Evolutionary conservation across 352 stramenopile genomes (phyloP).

Genomic region (Globisporangium cystogenes): DNA sequence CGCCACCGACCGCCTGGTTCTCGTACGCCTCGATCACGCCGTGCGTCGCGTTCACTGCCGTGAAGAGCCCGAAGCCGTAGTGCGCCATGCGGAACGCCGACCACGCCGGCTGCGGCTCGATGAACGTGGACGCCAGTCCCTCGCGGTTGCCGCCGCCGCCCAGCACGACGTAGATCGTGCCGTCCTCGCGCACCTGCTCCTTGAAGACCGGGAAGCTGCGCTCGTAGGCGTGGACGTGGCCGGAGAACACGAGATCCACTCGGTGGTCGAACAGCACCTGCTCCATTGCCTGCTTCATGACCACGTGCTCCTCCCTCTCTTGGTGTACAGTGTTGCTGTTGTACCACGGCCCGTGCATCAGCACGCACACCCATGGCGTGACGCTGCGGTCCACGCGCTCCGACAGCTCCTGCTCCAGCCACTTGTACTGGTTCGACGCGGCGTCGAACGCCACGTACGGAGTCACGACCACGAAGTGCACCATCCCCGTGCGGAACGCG

Average conservation of each 20-base stretch:
- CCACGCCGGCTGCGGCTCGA: slow-evolving; percentile 69
- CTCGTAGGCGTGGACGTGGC: slow-evolving; percentile 95
- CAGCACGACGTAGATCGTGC: slow-evolving; percentile 90
- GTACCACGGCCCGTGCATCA: slow-evolving; percentile 93
- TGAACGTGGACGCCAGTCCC: slow-evolving; percentile 77
- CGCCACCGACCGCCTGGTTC: slow-evolving; percentile 36
- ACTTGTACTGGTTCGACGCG: slow-evolving; percentile 86
- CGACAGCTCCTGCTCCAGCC: slow-evolving; percentile 81
- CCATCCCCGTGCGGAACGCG: slow-evolving; percentile 79
- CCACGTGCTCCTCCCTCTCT: slow-evolving; percentile 62
- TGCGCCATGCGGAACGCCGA: slow-evolving; percentile 75
- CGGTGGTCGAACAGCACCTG: slow-evolving; percentile 85
- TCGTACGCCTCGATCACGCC: slow-evolving; percentile 71
- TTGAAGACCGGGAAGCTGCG: slow-evolving; percentile 83
- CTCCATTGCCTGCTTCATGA: slow-evolving; percentile 88
- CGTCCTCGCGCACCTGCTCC: slow-evolving; percentile 52
- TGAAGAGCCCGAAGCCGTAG: slow-evolving; percentile 72
- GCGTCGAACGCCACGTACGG: slow-evolving; percentile 84
- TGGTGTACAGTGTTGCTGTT: slow-evolving; percentile 92
- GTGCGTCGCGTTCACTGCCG: slow-evolving; percentile 61
- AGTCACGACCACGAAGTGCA: slow-evolving; percentile 88
- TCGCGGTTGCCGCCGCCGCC: slow-evolving; percentile 91
- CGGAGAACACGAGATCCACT: slow-evolving; percentile 88
- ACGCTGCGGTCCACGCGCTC: slow-evolving; percentile 68
- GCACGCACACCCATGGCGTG: slow-evolving; percentile 90